Conservation (phyloP, 495 filamentous ascomycete genomes). For the Penicillium lagena region DNA sequence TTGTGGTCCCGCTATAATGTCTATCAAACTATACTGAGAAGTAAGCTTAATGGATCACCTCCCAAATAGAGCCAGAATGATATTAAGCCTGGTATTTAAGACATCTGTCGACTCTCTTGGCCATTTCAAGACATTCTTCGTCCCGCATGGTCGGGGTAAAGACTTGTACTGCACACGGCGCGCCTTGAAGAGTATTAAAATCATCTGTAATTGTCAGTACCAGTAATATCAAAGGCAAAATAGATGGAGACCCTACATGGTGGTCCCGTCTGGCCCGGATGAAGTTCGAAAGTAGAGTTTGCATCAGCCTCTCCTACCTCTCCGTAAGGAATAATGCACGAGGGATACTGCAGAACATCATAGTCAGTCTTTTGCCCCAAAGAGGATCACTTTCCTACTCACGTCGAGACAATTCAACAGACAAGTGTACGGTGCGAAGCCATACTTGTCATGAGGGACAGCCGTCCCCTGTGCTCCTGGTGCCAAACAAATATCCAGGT, state of each 20-base stretch:
- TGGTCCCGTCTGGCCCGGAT: slow-evolving; percentile 8
- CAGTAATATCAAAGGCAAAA: not conserved
- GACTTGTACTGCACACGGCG: slow-evolving; percentile 14
- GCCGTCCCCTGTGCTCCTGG: slow-evolving; percentile 37
- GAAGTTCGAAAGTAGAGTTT: slow-evolving; percentile 4
- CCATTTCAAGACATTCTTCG: slow-evolving; percentile 19
- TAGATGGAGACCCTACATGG: slow-evolving; percentile 5
- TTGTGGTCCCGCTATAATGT: too few species aligned
- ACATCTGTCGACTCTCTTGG: slow-evolving; percentile 13
- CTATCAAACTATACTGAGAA: too few species aligned
- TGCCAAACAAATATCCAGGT: slow-evolving; percentile 35
- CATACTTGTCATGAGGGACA: slow-evolving; percentile 39
- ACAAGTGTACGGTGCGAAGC: slow-evolving; percentile 33
- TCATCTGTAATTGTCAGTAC: slow-evolving; percentile 2
- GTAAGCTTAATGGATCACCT: too few species aligned
- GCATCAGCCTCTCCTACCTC: slow-evolving; percentile 8
- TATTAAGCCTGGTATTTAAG: slow-evolving; percentile 2
- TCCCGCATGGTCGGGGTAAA: slow-evolving; percentile 20
- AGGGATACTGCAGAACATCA: slow-evolving; percentile 18
- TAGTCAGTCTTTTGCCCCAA: too few species aligned
- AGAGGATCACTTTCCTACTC: slow-evolving; percentile 6
- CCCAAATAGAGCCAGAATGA: not conserved
- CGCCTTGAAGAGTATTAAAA: slow-evolving; percentile 10
- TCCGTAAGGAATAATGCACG: slow-evolving; percentile 23
- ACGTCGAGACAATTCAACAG: slow-evolving; percentile 40